Base-by-base conservation (phyloP, 345 rosid genomes). In the Salix brachista region DNA sequence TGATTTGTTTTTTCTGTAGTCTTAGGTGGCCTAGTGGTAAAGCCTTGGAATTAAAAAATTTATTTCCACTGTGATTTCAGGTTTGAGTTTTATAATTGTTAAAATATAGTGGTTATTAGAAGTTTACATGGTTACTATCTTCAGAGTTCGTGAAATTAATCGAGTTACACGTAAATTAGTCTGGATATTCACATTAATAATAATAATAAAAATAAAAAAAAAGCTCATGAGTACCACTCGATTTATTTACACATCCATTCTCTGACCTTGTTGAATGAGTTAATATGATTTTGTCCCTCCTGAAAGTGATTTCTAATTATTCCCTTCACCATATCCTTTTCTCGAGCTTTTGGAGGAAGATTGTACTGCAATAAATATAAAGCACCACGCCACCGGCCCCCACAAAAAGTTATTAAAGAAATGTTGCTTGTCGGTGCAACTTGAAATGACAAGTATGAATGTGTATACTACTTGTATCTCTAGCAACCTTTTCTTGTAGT, bases 341-440 rank as follows among this genome's bases (percentile, higher is more conserved):
- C 58, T 71, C 23, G 34, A 30, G 65, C 64, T 54, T 54, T 52
- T 14, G 16, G 50, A 30, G 26, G 5, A 25, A 26, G 39, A 16
- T 25, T 60, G 34, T 39, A 16, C 7, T 19, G 9, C 19, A 18
- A 25, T 72, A 23, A 39, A 37, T 58, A 39, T 23, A 72, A 39
- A 52, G 76, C 76, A 41, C 56, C 69, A 62, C 67, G 76, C 76
- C 76, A 26, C 76, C 54, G 39, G 44, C 44, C 44, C 68, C 42
- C 67, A 17, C 41, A 14, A 2, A 12, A 1, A 2, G 7, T 18
- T 48, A 17, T 13, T 8, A 21, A 28, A 17, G n/a, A 48, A 50
- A 23, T 32, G 44, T 8, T 21, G 1, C 52, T 0, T 74, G 77
- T 74, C 70, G 77, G 77, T 74, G 70, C 13, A 28, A n/a, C 19